Conservation (phyloP, 805 yeast genomes). For the Tetrapisispora fleetii region DNA sequence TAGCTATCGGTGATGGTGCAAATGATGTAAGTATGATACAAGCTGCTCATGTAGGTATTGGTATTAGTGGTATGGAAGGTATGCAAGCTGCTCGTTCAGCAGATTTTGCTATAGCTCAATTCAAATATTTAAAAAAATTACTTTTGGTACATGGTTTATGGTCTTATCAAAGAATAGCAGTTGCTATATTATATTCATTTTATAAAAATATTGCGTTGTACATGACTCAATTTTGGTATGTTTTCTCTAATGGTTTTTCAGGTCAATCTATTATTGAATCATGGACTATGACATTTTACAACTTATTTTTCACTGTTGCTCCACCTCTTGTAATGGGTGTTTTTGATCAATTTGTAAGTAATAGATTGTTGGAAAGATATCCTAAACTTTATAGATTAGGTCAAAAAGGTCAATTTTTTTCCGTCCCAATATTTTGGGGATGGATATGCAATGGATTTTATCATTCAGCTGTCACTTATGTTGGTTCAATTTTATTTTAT, state of each 20-base stretch:
- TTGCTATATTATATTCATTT: constrained; percentile 87
- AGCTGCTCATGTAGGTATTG: constrained; percentile 98
- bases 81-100: constrained; percentile 99
- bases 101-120: constrained; percentile 94
- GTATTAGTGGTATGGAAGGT: constrained; percentile 98
- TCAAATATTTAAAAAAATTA: constrained; percentile 72
- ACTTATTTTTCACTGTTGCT: constrained; percentile 84
- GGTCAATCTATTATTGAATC: constrained; percentile 96
- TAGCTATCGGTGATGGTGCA: constrained; percentile 98
- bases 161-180: constrained; percentile 92
- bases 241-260: constrained; percentile 81
- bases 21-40: constrained; percentile 98
- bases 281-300: constrained; percentile 95
- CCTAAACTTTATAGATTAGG: constrained; percentile 91
- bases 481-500: constrained; percentile 62
- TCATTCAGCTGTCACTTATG: constrained; percentile 78
- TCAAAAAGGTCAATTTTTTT: constrained; percentile 78
- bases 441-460: constrained; percentile 95
- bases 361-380: constrained; percentile 78
- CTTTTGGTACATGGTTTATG: constrained; percentile 93
- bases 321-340: constrained; percentile 97
- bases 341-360: constrained; percentile 91
- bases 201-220: constrained; percentile 92
- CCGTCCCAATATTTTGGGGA: constrained; percentile 89
- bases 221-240: constrained; percentile 98